Percentiles rank a stretch among this genome's conserved stretches.
Conservation (phyloP, 1,284 basidiomycete genomes). For the Pyrrhoderma lamaoense region DNA sequence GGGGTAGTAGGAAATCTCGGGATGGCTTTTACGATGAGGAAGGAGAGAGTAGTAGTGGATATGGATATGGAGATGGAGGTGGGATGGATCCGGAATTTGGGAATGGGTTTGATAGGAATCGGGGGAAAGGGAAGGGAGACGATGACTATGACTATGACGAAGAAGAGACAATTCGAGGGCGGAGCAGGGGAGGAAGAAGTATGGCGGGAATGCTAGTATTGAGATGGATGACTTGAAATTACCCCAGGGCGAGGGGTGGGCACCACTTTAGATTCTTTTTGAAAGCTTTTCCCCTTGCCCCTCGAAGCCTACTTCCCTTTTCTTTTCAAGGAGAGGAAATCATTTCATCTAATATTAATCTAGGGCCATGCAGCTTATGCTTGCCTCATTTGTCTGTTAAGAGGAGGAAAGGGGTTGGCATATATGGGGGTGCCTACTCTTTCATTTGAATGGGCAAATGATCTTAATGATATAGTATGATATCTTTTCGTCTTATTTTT, state of each 20-base stretch:
- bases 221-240: slow-evolving; percentile 53
- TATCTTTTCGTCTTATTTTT: no score
- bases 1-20: no score
- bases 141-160: background rate
- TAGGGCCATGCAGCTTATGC: no score
- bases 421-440: no score
- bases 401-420: no score
- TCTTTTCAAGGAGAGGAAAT: no score
- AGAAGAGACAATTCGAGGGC: slow-evolving; percentile 8
- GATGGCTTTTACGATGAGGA: slow-evolving; percentile 25
- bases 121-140: background rate
- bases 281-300: no score
- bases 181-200: slow-evolving; percentile 16
- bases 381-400: no score
- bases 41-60: background rate
- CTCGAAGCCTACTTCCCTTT: no score
- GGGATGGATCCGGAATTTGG: slow-evolving; percentile 16
- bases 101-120: slow-evolving; percentile 4
- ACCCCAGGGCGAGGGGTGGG: slow-evolving; percentile 59
- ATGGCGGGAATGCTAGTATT: background rate
- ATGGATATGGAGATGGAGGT: slow-evolving; percentile 15
- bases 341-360: no score
- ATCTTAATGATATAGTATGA: no score
- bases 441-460: no score
- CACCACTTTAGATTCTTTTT: slow-evolving; percentile 29